Evolutionary conservation across 2,329 filamentous ascomycete species (phyloP), one percentile per base, ranked within the genome.

Genomic region (Elsinoe australis): DNA sequence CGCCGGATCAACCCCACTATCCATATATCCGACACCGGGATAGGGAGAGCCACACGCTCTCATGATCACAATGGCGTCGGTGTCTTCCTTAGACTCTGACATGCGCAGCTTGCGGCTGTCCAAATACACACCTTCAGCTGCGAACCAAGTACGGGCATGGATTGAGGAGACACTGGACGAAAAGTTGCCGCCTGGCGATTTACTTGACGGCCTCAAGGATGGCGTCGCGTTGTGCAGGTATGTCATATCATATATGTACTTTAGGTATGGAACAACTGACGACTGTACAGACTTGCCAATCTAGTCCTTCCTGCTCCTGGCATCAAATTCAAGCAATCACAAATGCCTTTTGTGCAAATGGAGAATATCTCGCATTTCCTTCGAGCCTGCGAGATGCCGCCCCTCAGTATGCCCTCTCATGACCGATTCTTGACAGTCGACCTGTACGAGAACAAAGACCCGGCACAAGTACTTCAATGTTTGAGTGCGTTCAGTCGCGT

Each of bases 261-360:
- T 44, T 5, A n/a, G 17, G n/a, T n/a, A n/a, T n/a, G 31, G 5
- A 21, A 36, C 24, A 12, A 15, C 22, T 6, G 26, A 15, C 15
- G 48, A 14, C 47, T 2, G 18, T 2, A 26, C 55, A 92, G 87
- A 61, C 80, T 96, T 46, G 78, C 87, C 59, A 96, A 95, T 62
- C 74, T 90, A 49, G 85, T 79, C 24, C 67, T 84, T 29, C 85
- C 86, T 19, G 78, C 82, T 12, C 85, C 86, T 0, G 83, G 83
- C 24, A 78, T 95, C 68, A 87, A 83, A 65, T 96, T 85, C 76
- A 96, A 96, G 69, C 75, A 83, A 62, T 95, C 89, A 1, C 70
- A 80, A 32, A 96, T 96, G 90, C 92, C 92, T 0, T 98, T 98
- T 64, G 90, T 96, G 32, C 92, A 98, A 67, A 96, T 96, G 89